Evolutionary conservation across 352 stramenopile genomes (phyloP), one percentile per base, ranked within the genome.

Genomic region (Phytophthora constricta): DNA sequence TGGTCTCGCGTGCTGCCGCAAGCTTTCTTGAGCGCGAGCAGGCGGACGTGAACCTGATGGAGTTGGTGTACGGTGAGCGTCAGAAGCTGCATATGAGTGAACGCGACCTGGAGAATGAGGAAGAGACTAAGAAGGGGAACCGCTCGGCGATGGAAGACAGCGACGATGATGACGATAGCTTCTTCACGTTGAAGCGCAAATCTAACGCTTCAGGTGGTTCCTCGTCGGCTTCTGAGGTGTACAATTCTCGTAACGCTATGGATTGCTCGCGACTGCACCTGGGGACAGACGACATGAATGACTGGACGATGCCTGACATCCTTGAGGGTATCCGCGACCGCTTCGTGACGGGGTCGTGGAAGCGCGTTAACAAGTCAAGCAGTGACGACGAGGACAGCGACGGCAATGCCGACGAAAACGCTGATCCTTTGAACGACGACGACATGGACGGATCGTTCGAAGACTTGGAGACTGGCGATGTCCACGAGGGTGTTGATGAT

Each of bases 271-370:
- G 90, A 45, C 80, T 98, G 54, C 85, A 97, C 56, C 62, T 91
- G 27, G 82, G 65, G 22, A 46, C 52, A 4, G 78, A 92, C 14
- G 87, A 97, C 43, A 47, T 86, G 28, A 88, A 93, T 26, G 90
- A 93, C 42, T 94, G 89, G 87, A 71, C 77, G 4, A 77, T 93
- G 64, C 74, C 76, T 0, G 84, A 95, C 47, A 70, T 92, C 8
- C 74, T 97, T 2, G 77, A 96, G 61, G 75, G 84, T 26, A 89
- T 96, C 34, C 90, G 89, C 54, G 81, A 98, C 62, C 97, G 96
- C 45, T 99, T 99, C 72, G 97, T 99, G 2, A 99, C 97, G 51
- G 96, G 97, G n/a, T 96, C 96, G 23, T 99, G 96, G 96, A 93
- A 95, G 48, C 86, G 82, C 34, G 72, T 71, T 19, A 80, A 85